Base-by-base conservation (phyloP, 371 early-diverging fungal genomes). In the Mucor velutinosus region DNA sequence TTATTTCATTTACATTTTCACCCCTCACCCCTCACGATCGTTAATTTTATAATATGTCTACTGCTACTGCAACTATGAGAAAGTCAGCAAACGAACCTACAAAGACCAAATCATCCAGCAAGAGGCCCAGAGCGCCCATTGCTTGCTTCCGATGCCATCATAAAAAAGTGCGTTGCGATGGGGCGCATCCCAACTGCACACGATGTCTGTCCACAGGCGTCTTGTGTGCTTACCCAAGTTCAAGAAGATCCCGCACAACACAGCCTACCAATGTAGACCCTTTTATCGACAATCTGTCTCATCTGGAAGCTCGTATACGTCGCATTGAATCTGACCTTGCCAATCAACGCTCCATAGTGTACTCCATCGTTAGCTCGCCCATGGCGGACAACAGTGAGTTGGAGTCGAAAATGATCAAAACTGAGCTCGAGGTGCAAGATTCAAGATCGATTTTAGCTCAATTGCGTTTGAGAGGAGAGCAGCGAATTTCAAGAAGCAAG, bases 101-200 rank as follows among this genome's bases (percentile, higher is more conserved):
- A 53, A 53, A 53, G 53, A 53, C 53, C 23, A 53, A 53, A 41
- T 60, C 72, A 1, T 67, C 72, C 8, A 72, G 45, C 39, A 76
- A 76, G 51, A 62, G 76, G 1, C 76, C 76, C 0, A 64, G 76
- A 67, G 76, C 76, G 6, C 76, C 76, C 14, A 73, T 76, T 58
- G 76, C 76, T 5, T 76, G 76, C 25, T 71, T 71, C 17, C 62
- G 76, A 45, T 76, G 76, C 41, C 77, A 77, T 63, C 75, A 75
- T 37, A 77, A 77, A 67, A 77, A 77, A 61, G 81, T 81, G 2
- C 82, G 82, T 17, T 81, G 82, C 55, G 79, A 81, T 61, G 82
- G 82, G 12, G 61, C 61, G 14, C 79, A 74, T 53, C 82, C 82
- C 14, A 81, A 79, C 29, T 81, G 82, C 61, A 74, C 76, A 51